phyloP scores from a whole-genome alignment of 2,329 filamentous ascomycete species.

The Fusarium lyarnte region DNA sequence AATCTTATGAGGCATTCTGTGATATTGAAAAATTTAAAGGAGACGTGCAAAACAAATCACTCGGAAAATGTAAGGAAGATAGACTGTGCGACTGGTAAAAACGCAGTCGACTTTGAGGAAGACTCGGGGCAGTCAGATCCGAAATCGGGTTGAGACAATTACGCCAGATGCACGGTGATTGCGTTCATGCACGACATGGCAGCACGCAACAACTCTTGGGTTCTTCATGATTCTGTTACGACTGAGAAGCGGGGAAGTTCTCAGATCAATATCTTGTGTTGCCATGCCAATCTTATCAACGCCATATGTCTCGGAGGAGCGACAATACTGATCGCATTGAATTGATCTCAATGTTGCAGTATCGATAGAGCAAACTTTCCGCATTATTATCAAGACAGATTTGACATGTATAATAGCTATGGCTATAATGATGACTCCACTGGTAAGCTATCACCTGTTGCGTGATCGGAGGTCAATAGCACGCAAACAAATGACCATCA shows the following conservation, averaged over 20 bases:
- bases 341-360: not conserved
- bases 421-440: not conserved
- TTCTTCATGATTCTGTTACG: not conserved
- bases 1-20: not conserved
- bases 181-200: not conserved
- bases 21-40: fast-evolving
- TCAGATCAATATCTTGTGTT: not conserved
- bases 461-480: not conserved
- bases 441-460: not conserved
- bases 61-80: not conserved
- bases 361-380: fast-evolving
- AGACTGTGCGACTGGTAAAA: not conserved
- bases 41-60: fast-evolving
- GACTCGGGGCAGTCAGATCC: not conserved
- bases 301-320: not conserved
- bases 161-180: not conserved
- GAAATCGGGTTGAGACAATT: not conserved
- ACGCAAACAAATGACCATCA: not conserved
- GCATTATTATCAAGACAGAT: no score
- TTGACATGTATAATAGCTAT: not conserved
- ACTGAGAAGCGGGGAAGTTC: not conserved
- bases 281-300: not conserved
- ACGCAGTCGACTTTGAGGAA: not conserved
- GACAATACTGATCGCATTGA: no score
- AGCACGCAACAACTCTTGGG: not conserved